Evolutionary conservation across 1,284 basidiomycete species (phyloP).

Genomic region (Mycena sp.): DNA sequence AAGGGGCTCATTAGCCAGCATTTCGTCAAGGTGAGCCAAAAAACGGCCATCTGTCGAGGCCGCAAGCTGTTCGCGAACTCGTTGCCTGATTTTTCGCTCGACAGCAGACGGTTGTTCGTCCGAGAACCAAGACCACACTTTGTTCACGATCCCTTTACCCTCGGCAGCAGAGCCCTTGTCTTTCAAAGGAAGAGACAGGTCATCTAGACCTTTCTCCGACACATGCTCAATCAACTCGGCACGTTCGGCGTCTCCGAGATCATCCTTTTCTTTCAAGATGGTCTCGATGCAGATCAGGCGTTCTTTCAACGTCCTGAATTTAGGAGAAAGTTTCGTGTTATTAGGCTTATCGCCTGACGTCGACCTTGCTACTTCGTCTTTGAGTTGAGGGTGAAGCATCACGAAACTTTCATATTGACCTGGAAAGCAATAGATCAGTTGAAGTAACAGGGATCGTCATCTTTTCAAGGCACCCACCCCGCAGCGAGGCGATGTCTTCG

Average conservation of each 20-base stretch:
- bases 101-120: background rate
- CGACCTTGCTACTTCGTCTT: conserved; percentile 13
- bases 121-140: background rate
- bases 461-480: background rate
- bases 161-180: conserved; percentile 5
- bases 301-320: conserved; percentile 35
- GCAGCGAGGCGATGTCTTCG: conserved; percentile 6
- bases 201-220: conserved; percentile 22
- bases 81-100: conserved; percentile 12
- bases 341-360: conserved; percentile 12
- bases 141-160: background rate
- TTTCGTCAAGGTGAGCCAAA: conserved; percentile 37
- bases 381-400: conserved; percentile 31
- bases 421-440: background rate
- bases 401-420: conserved; percentile 21
- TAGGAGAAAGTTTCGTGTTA: background rate
- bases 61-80: conserved; percentile 10
- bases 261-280: conserved; percentile 20
- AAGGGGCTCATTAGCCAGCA: conserved; percentile 33
- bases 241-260: conserved; percentile 20
- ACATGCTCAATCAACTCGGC: conserved; percentile 26
- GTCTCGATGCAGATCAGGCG: conserved; percentile 32
- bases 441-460: background rate
- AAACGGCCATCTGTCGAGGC: conserved; percentile 41
- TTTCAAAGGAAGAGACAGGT: background rate